Base-by-base conservation (phyloP, 257 asterid species). In the Cordia subcordata region DNA sequence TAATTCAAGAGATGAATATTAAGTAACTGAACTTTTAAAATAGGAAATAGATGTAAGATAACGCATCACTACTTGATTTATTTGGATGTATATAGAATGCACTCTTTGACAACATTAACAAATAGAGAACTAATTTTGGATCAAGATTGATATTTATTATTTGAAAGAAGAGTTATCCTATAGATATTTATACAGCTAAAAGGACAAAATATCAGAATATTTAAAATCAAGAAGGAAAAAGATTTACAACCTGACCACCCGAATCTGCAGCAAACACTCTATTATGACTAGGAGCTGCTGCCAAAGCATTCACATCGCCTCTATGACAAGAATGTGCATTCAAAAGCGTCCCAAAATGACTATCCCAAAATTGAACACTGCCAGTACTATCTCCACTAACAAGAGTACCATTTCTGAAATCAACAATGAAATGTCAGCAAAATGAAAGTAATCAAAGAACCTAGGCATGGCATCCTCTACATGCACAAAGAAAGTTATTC, bases 221-320 rank as follows among this genome's bases (percentile, higher is more conserved):
- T 6, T 27, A 27, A 27, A 27, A 27, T 27, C 35, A 1, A 42
- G 15, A 42, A 21, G 39, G 56, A 49, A 3, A n/a, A 19, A 32
- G 5, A 56, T 27, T 46, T 40, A 42, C 52, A 84, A 93, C 96
- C 99, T 90, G 96, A 64, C 99, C 99, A 75, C 90, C 99, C 54
- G 99, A 83, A 63, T 97, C 97, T 60, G 90, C 86, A 74, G 97
- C 90, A 62, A 85, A 93, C 32, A 90, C 97, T 77, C 94, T 76
- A 64, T 68, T 82, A 64, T 93, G 96, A 70, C 79, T 84, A 62
- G 95, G 97, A 42, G 96, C 71, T 38, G 96, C 87, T 13, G 90
- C 94, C 61, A 93, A 77, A 49, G 99, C 88, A 71, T 81, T 87
- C 54, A 85, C 97, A 51, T 93, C 96, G 32, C 97, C 99, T 72